Evolutionary conservation across 1,284 basidiomycete species (phyloP), one percentile per base, ranked within the genome.

Genomic region (Bjerkandera adusta): DNA sequence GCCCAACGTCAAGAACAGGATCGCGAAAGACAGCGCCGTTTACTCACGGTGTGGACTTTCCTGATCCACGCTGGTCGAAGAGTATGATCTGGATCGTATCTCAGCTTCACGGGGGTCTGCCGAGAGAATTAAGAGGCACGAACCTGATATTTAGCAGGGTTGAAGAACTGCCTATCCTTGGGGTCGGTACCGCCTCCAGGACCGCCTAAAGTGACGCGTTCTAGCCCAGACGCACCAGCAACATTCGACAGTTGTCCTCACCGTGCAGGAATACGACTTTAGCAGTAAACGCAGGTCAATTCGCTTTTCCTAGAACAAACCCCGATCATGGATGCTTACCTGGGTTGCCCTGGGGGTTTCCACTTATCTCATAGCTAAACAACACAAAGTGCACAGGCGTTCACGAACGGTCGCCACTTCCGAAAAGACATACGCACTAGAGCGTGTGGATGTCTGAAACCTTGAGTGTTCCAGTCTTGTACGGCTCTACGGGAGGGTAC

Each of bases 231-330:
- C 24, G 12, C 11, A 7, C 5, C 13, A 13, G 18, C 18, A 27
- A 33, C 34, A 11, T 15, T 11, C 8, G 12, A 25, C 16, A 20
- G 16, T 10, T 18, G n/a, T 35, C 56, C 66, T 55, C 53, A 70
- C 89, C 90, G 56, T 92, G 90, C 35, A 94, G 67, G 63, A 92
- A 94, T 16, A 94, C 76, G 34, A 94, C 91, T 88, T 48, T 34
- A 32, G 20, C 32, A 16, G n/a, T n/a, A n/a, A n/a, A n/a, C n/a
- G n/a, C n/a, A n/a, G n/a, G n/a, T n/a, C n/a, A n/a, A n/a, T n/a
- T n/a, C n/a, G n/a, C n/a, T n/a, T n/a, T n/a, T n/a, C n/a, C n/a
- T n/a, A n/a, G n/a, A n/a, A n/a, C n/a, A n/a, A n/a, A n/a, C n/a
- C n/a, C n/a, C n/a, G n/a, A 26, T 27, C 21, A 22, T 24, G 33